Evolutionary conservation across 208 protist genomes (phyloP).

Genomic region (Trypanosoma caninum): DNA sequence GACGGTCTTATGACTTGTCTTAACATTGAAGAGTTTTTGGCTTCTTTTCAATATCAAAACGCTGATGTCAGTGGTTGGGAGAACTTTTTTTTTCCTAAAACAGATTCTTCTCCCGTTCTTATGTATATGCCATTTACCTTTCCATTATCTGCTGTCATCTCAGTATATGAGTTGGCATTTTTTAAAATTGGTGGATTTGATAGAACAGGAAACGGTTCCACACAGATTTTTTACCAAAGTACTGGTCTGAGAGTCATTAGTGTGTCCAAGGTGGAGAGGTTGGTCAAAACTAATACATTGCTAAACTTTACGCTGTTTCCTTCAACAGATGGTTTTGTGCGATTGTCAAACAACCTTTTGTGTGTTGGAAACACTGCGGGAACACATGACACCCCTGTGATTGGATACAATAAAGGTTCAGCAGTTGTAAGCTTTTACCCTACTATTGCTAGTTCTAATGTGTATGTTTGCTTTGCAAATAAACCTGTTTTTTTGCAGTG

Average conservation of each 20-base stretch:
- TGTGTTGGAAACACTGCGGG: constrained; percentile 11
- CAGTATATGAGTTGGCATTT: constrained; percentile 5
- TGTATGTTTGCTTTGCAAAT: constrained; percentile 23
- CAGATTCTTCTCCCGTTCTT: not conserved
- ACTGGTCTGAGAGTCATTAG: not conserved
- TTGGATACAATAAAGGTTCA: not conserved
- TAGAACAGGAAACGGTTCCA: not conserved
- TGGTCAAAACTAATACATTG: not conserved
- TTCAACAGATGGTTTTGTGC: constrained; percentile 3
- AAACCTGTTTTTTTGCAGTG: not conserved
- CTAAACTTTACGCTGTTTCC: constrained; percentile 2
- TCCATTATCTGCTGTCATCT: constrained; percentile 10
- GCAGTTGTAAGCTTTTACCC: constrained; percentile 6
- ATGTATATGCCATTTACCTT: constrained; percentile 13
- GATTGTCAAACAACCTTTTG: constrained; percentile 6
- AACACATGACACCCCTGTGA: constrained; percentile 5
- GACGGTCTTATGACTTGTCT: constrained; percentile 20
- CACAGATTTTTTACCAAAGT: constrained; percentile 1
- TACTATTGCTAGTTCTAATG: not conserved
- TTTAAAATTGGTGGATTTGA: constrained; percentile 24
- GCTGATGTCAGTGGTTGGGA: not conserved
- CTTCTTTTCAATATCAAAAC: not conserved
- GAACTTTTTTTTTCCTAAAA: not conserved
- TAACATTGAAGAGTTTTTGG: constrained; percentile 8
- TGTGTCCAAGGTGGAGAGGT: not conserved